Percentiles rank a stretch among this genome's conserved stretches.
These are phyloP conservation scores for Neofusicoccum sp. DNA, from an alignment of 2,329 filamentous ascomycete species.

Conservation along the genomic window DNA sequence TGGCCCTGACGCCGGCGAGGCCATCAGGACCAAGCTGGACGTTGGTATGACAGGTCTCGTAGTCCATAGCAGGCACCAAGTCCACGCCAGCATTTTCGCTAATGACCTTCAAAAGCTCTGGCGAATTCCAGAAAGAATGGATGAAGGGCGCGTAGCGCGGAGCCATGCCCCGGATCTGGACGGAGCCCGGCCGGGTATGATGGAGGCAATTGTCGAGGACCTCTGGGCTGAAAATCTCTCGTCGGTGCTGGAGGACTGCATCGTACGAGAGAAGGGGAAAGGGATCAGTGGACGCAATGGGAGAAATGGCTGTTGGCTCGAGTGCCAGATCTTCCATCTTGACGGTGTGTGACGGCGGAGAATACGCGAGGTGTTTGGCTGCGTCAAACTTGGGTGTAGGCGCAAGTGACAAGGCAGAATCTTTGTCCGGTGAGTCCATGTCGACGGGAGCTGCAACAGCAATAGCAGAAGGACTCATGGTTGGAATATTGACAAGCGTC, in stretches of 20 bases:
- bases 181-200: not conserved
- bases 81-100: constrained; percentile 57
- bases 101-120: constrained; percentile 46
- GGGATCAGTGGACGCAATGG: constrained; percentile 18
- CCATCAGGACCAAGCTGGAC: constrained; percentile 11
- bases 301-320: not conserved
- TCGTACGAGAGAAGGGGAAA: constrained; percentile 20
- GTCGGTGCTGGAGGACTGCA: constrained; percentile 17
- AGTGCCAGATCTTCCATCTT: constrained; percentile 17
- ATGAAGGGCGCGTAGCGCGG: constrained; percentile 21
- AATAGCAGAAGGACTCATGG: not conserved
- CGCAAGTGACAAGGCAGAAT: not conserved
- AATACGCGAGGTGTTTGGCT: constrained; percentile 17
- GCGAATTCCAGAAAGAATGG: constrained; percentile 41
- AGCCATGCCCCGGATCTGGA: constrained; percentile 17
- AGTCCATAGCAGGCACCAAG: constrained; percentile 53
- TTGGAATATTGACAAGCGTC: not conserved
- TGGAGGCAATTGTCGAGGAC: constrained; percentile 18
- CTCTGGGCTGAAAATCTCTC: constrained; percentile 20
- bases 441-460: not conserved
- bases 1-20: not conserved
- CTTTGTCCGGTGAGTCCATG: not conserved
- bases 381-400: constrained; percentile 7
- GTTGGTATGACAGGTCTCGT: constrained; percentile 58
- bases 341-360: not conserved